phyloP scores from a whole-genome alignment of 768 basidiomycete genomes.

The Podaxis rugospora region DNA sequence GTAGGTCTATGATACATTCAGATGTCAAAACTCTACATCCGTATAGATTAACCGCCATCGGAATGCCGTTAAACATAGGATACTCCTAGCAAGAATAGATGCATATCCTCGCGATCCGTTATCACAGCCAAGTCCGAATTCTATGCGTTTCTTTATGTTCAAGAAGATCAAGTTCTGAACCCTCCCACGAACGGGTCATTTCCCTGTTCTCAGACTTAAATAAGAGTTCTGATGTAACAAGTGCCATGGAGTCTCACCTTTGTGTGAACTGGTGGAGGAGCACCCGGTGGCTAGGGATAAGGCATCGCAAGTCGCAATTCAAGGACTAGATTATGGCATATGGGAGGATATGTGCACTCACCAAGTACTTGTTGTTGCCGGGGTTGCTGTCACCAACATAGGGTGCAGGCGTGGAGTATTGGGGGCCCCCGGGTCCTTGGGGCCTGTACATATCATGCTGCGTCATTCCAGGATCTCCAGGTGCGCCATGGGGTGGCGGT shows the following conservation, averaged over 20 bases:
- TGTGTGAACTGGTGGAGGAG: background rate
- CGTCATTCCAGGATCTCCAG: background rate
- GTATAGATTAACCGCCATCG: background rate
- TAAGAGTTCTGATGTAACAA: background rate
- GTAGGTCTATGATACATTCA: background rate
- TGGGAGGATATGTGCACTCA: too few relatives aligned
- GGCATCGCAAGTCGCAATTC: background rate
- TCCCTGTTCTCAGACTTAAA: background rate
- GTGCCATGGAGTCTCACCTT: background rate
- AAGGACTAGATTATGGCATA: background rate
- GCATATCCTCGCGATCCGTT: background rate
- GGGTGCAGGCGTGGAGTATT: background rate
- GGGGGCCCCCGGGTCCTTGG: background rate
- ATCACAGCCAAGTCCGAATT: too few relatives aligned
- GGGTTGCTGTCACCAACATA: background rate
- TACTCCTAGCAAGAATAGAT: background rate
- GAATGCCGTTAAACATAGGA: background rate
- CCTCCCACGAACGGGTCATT: slow-evolving; percentile 1
- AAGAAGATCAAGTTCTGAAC: background rate
- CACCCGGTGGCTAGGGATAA: background rate
- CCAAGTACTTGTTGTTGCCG: background rate
- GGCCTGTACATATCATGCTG: background rate
- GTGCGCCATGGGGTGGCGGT: background rate
- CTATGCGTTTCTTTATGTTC: too few relatives aligned
- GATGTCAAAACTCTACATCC: background rate